Base-by-base conservation (phyloP, 75 land plant species). In the Cunninghamia lanceolata region DNA sequence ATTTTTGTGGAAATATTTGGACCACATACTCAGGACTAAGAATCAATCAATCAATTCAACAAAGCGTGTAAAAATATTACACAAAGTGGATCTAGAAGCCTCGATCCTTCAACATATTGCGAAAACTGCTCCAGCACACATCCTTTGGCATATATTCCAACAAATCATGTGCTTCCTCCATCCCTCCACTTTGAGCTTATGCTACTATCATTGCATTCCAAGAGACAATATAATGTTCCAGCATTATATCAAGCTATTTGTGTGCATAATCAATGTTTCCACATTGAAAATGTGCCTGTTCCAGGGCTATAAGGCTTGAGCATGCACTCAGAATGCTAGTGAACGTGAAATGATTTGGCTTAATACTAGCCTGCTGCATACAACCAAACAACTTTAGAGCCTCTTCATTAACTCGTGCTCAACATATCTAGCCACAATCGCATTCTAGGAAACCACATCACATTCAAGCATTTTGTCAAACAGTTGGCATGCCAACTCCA, bases 171-270 rank as follows among this genome's bases (percentile, higher is more conserved):
- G 89, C 89, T 47, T 86, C 87, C 53, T 83, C 70, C 56, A 19
- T 88, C 8, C 92, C 95, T 3, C 93, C 85, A 82, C n/a, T n/a
- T n/a, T n/a, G n/a, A n/a, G n/a, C n/a, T n/a, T n/a, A n/a, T n/a
- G n/a, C n/a, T n/a, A n/a, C n/a, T n/a, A 94, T 88, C 83, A 94
- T 88, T 39, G 93, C 86, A 85, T 94, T 94, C 95, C 95, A 94
- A 0, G 93, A 84, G 30, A 94, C 85, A 56, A 81, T 28, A 85
- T 89, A 88, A 4, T 87, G 84, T 3, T 91, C 94, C 32, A 39
- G 46, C 92, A 94, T 91, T 82, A 56, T 35, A 52, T 94, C 90
- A 88, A 94, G 92, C 66, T 45, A 84, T 0, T 30, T 71, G 38
- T n/a, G 77, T 74, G 95, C 95, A 74, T 84, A 88, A 47, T 92